Base-by-base conservation (phyloP, 768 basidiomycete genomes). In the Phanerochaete carnosa region DNA sequence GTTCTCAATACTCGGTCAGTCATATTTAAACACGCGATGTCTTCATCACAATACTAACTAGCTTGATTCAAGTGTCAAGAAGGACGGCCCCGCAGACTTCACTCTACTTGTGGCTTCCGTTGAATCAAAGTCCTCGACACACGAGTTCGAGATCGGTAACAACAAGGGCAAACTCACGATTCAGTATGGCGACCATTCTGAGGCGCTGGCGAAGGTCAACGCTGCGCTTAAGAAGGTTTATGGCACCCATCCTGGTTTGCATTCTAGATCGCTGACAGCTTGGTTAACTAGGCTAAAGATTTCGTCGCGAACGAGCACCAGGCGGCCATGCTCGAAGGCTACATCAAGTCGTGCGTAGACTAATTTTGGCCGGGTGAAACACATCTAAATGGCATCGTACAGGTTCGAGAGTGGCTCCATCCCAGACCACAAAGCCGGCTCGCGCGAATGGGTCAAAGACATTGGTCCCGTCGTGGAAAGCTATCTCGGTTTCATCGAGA, bases 401-500 rank as follows among this genome's bases (percentile, higher is more conserved):
- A 90, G 91, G 2, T 95, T 95, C 69, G 74, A 82, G 66, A 86
- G 86, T 3, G 93, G 93, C 11, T 90, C 88, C 9, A 86, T 95
- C 52, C 80, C 86, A 62, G 88, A 83, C 22, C 94, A 95, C 76
- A 87, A 90, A 69, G 80, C 88, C 46, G 93, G 83, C 0, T 92
- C 90, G 0, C 82, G 75, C 29, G 77, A 85, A 62, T 95, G 93
- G 93, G 93, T 95, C 26, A 87, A 89, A 73, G 93, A 95, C 69
- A 75, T 91, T 23, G 89, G 92, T 0, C 93, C 93, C 3, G 88
- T 90, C 33, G 93, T 95, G 19, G 93, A 95, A 73, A 89, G 85
- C 30, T 94, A 94, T 72, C 86, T 94, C 59, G 92, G 92, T 25
- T 92, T 92, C 71, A 81, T 92, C 43, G 90, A 92, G 78, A 92